Percentiles rank a stretch among this genome's conserved stretches.
Conservation (phyloP, 2,329 filamentous ascomycete species). For the Furcasterigmium sp. region DNA sequence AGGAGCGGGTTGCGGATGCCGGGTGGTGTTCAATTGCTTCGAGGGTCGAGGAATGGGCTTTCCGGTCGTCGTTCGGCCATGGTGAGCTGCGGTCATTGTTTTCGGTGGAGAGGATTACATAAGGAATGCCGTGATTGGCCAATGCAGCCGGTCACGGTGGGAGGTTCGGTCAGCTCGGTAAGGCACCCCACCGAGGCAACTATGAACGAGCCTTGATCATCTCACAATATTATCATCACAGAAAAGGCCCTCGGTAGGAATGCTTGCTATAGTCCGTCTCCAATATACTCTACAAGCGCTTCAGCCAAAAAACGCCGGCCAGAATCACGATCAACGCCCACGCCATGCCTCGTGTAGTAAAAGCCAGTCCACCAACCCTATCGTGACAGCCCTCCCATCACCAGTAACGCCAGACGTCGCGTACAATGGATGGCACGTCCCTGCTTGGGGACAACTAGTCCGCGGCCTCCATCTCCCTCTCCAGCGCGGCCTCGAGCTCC, state of each 20-base stretch:
- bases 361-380: not conserved
- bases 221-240: too few species aligned
- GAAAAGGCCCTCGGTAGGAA: too few species aligned
- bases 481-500: constrained; percentile 57
- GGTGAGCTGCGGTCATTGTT: not conserved
- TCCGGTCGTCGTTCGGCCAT: not conserved
- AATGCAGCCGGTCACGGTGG: not conserved
- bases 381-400: not conserved
- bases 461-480: constrained; percentile 17
- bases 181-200: not conserved
- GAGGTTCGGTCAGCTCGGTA: not conserved
- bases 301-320: not conserved
- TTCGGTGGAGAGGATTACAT: constrained; percentile 3
- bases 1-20: not conserved
- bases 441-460: not conserved
- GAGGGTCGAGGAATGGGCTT: not conserved
- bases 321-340: constrained; percentile 9
- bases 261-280: too few species aligned
- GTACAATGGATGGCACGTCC: not conserved
- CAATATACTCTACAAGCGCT: not conserved
- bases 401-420: not conserved
- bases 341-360: constrained; percentile 11
- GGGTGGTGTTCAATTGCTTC: not conserved
- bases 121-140: not conserved
- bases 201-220: too few species aligned